These are phyloP conservation scores for Chaetoscypha palmicola DNA, from an alignment of 2,329 filamentous ascomycete genomes.

Conservation along the genomic window DNA sequence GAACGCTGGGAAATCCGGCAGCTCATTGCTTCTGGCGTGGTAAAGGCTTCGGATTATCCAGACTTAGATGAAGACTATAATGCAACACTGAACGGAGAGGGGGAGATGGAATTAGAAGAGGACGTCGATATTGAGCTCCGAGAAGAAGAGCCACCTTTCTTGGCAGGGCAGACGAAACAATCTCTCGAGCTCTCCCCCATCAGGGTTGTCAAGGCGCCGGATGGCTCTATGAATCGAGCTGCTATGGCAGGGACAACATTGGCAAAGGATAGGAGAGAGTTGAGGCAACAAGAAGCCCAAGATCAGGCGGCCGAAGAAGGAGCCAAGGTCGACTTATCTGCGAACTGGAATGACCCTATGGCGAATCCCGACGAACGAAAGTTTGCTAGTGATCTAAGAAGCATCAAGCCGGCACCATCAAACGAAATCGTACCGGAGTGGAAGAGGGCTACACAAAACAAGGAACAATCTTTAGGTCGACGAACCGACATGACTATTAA, in stretches of 20 bases:
- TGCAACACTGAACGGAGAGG: constrained; percentile 76
- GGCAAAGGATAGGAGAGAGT: constrained; percentile 81
- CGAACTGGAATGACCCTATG: constrained; percentile 98
- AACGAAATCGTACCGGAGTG: constrained; percentile 77
- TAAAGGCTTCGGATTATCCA: constrained; percentile 87
- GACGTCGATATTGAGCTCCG: constrained; percentile 95
- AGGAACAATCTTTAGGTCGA: constrained; percentile 75
- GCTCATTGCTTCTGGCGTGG: constrained; percentile 88
- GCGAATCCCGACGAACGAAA: constrained; percentile 74
- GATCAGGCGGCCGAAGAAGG: constrained; percentile 67
- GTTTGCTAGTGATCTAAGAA: constrained; percentile 81
- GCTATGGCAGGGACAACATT: constrained; percentile 88
- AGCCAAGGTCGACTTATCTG: constrained; percentile 71
- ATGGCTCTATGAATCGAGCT: constrained; percentile 94
- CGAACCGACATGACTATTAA: constrained; percentile 90
- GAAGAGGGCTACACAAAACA: constrained; percentile 76
- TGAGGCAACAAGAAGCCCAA: constrained; percentile 82
- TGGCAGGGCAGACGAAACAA: constrained; percentile 93
- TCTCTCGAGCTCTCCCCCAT: constrained; percentile 93
- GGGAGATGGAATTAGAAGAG: constrained; percentile 85
- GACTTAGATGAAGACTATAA: constrained; percentile 93
- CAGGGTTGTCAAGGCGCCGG: constrained; percentile 91
- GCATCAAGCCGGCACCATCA: constrained; percentile 51
- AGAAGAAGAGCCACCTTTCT: constrained; percentile 93
- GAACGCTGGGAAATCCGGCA: constrained; percentile 98